Conservation (phyloP, 192 early-diverging fungal species). For the Entomortierella parvispora region DNA sequence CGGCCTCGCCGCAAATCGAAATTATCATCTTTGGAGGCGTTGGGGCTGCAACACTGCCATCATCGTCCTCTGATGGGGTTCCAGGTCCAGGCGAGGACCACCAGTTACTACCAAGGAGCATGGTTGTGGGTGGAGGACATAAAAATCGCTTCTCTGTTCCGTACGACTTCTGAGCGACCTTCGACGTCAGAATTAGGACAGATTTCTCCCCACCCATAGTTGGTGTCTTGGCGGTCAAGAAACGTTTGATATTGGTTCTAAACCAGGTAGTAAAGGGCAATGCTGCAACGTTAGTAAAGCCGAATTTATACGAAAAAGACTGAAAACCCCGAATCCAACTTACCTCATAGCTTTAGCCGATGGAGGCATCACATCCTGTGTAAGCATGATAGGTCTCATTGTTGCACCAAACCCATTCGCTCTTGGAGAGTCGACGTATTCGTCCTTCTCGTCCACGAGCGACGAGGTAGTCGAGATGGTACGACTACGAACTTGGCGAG, state of each 20-base stretch:
- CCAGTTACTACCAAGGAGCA: constrained; percentile 81
- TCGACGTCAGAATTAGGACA: constrained; percentile 83
- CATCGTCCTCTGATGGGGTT: constrained; percentile 7
- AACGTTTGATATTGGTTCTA: constrained; percentile 59
- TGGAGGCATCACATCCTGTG: constrained; percentile 38
- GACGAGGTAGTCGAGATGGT: constrained; percentile 45
- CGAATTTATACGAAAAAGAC: not conserved
- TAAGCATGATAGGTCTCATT: constrained; percentile 39
- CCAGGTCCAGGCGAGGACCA: constrained; percentile 55
- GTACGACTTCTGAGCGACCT: constrained; percentile 94
- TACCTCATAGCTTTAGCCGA: constrained; percentile 46
- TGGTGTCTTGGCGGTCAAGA: constrained; percentile 55
- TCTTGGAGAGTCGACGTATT: constrained; percentile 10
- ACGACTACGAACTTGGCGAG: constrained; percentile 36
- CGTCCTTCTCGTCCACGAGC: constrained; percentile 44
- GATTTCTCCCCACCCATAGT: constrained; percentile 63
- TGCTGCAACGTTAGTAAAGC: constrained; percentile 1
- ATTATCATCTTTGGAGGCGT: constrained; percentile 66
- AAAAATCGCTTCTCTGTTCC: constrained; percentile 93
- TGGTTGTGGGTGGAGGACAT: constrained; percentile 85
- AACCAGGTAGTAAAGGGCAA: constrained; percentile 7
- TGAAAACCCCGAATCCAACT: not conserved
- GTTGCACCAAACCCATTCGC: constrained; percentile 16
- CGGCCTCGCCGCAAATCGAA: constrained; percentile 66
- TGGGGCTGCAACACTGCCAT: constrained; percentile 22